Percentiles rank a stretch among this genome's conserved stretches.
phyloP scores from a whole-genome alignment of 768 basidiomycete genomes.

The Boletus fagicola region DNA sequence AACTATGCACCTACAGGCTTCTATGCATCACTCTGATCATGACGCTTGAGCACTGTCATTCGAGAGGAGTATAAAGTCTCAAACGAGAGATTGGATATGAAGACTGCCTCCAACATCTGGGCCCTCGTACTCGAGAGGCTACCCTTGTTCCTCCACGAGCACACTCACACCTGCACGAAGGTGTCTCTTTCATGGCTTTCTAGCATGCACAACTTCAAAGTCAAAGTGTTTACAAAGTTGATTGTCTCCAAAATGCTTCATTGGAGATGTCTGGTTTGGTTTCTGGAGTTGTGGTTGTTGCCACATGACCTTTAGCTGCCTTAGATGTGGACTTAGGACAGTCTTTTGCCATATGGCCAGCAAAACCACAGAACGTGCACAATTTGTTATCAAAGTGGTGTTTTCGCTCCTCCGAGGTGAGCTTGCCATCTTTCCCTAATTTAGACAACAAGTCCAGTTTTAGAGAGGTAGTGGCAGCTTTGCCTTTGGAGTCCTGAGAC shows the following conservation, averaged over 20 bases:
- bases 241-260: conserved; percentile 59
- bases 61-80: conserved; percentile 72
- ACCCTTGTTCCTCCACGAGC: conserved; percentile 90
- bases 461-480: no score
- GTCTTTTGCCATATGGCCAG: no score
- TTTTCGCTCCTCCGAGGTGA: no score
- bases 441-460: no score
- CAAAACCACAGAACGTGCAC: no score
- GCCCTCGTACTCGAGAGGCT: conserved; percentile 75
- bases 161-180: conserved; percentile 60
- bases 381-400: no score
- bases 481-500: no score
- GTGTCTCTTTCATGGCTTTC: conserved; percentile 69
- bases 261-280: no score
- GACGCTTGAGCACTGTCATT: conserved; percentile 67
- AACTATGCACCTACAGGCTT: conserved; percentile 47
- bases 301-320: no score
- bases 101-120: conserved; percentile 50
- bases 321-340: no score
- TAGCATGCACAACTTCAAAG: conserved; percentile 63
- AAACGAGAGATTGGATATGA: conserved; percentile 48
- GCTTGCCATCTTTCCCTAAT: no score
- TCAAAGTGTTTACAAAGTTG: conserved; percentile 65
- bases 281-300: no score
- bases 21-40: conserved; percentile 74